Evolutionary conservation across 1,139 yeast genomes (phyloP).

Genomic region (Blastobotrys niveus): DNA sequence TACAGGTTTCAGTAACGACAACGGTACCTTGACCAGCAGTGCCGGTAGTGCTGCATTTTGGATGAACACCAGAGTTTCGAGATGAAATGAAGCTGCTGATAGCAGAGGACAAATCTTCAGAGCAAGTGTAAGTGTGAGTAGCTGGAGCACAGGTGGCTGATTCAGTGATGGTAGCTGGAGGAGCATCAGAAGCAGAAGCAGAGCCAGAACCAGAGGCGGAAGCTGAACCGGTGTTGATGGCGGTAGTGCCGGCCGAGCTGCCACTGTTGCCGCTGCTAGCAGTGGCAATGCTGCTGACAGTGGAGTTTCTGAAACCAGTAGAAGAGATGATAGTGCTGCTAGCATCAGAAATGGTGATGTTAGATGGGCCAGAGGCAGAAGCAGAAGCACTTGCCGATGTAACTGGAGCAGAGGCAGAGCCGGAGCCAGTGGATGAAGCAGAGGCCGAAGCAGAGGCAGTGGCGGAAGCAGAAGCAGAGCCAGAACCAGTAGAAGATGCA

Average conservation of each 20-base stretch:
- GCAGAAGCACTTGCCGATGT: background rate
- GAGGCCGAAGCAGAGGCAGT: background rate
- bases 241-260: background rate
- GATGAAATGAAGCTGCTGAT: background rate
- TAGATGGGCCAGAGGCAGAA: background rate
- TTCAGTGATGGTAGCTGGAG: background rate
- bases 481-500: background rate
- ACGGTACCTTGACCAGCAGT: background rate
- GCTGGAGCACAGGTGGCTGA: background rate
- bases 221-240: background rate
- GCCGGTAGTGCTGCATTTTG: too few species aligned
- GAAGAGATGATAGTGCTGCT: background rate
- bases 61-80: too few species aligned
- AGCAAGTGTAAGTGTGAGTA: background rate
- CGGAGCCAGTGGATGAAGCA: background rate
- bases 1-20: background rate
- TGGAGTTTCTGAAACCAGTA: background rate
- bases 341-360: background rate
- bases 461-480: background rate
- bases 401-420: background rate
- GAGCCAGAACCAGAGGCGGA: background rate
- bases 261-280: background rate
- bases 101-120: background rate
- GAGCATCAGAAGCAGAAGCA: background rate
- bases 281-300: background rate